Evolutionary conservation across 2,329 filamentous ascomycete genomes (phyloP).

Genomic region (Curvularia verruculosa): DNA sequence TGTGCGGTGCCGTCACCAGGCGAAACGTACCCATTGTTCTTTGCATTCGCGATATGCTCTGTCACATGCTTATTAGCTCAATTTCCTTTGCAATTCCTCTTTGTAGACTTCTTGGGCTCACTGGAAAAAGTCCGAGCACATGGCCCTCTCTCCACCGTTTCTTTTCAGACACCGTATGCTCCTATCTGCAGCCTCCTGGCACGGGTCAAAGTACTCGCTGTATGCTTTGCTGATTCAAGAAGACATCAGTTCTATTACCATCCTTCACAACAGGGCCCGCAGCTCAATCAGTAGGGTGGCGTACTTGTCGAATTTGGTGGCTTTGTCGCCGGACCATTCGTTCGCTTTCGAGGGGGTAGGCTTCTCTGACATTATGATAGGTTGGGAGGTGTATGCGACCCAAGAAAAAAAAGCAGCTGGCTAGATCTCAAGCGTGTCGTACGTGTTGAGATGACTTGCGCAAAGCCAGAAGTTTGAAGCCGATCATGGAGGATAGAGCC

Average conservation of each 20-base stretch:
- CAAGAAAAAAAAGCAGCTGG: not conserved
- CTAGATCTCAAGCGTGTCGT: not conserved
- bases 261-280: not conserved
- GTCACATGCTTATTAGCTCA: constrained; percentile 2
- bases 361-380: constrained; percentile 16
- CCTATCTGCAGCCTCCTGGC: constrained; percentile 84
- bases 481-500: not conserved
- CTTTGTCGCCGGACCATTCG: constrained; percentile 38
- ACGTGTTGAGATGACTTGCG: not conserved
- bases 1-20: not conserved
- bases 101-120: constrained; percentile 48
- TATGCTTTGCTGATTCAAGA: constrained; percentile 71
- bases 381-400: not conserved
- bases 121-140: constrained; percentile 97
- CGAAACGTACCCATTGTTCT: constrained; percentile 79
- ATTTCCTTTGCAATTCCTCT: not conserved
- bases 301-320: constrained; percentile 51
- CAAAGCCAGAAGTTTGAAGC: not conserved
- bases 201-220: constrained; percentile 93
- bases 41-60: constrained; percentile 96
- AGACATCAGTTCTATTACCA: constrained; percentile 11
- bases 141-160: constrained; percentile 83
- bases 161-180: constrained; percentile 89
- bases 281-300: constrained; percentile 8
- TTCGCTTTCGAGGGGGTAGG: constrained; percentile 23